Evolutionary conservation across 306 rosid species (phyloP), one percentile per base, ranked within the genome.

Genomic region (Castanospermum australe): DNA sequence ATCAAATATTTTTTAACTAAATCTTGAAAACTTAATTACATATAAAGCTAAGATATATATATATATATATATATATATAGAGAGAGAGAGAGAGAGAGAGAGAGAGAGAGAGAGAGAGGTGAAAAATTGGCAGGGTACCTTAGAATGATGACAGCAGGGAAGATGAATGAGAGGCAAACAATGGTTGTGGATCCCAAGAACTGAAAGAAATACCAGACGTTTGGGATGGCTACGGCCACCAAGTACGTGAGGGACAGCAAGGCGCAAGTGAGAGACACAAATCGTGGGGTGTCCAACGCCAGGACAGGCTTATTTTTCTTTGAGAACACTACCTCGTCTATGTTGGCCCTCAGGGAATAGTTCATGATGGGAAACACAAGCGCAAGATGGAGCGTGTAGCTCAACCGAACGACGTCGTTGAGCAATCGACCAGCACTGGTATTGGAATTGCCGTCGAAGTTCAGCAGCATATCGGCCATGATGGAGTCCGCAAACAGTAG

Each of bases 101-200:
- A 45, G 0, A 22, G 13, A 13, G 32, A 9, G 15, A 51, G 10
- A 1, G 22, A n/a, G 17, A 45, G 5, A 32, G 38, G 0, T 32
- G 6, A 17, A 5, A 68, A 50, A 60, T 60, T 50, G 30, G 0
- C 3, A 45, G 4, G 2, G 59, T 83, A 90, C 92, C 92, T 86
- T 66, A 88, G 79, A 85, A 79, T 71, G 17, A 88, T 69, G 6
- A 87, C 81, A 1, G 88, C 87, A 15, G 95, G 95, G 83, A 90
- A 79, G 25, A 88, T 67, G 77, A 88, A 90, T 3, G 91, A 73
- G 78, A 79, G 65, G 82, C 64, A 81, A 67, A 82, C 91, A 33
- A 85, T 18, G 61, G 95, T 90, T 6, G 92, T 90, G 35, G 92
- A 88, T 42, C 91, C 90, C 90, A 88, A 66, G 54, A 90, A 81